phyloP scores from a whole-genome alignment of 148 eudicot genomes.

The Beta vulgaris region DNA sequence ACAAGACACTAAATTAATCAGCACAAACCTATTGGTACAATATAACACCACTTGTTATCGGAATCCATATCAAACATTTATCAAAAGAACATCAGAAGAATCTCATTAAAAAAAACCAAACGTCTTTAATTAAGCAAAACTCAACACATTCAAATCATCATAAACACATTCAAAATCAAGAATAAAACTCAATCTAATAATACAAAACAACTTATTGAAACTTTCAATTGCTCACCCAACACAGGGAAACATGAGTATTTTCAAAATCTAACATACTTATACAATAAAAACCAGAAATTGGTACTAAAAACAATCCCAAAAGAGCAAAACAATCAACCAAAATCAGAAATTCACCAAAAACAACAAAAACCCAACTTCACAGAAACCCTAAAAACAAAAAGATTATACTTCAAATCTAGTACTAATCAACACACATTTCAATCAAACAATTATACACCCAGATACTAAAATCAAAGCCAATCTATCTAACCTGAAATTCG shows the following conservation, averaged over 20 bases:
- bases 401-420: neutral
- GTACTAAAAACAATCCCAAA: slow-evolving; percentile 1
- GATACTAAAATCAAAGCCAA: neutral
- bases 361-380: slow-evolving; percentile 13
- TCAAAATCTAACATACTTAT: neutral
- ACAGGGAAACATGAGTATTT: neutral
- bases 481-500: slow-evolving; percentile 41
- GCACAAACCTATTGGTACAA: neutral
- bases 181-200: neutral
- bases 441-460: neutral
- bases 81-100: neutral
- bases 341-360: neutral
- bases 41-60: neutral
- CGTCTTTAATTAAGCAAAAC: neutral
- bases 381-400: slow-evolving; percentile 23
- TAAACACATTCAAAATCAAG: neutral
- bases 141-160: neutral
- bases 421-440: neutral
- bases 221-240: neutral
- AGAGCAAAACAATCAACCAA: neutral
- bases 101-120: slow-evolving; percentile 4
- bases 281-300: neutral
- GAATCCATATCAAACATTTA: neutral
- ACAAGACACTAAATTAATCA: neutral
- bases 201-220: neutral